These are phyloP conservation scores for Ophiostoma himal-ulmi DNA, from an alignment of 2,329 filamentous ascomycete species.

Conservation along the genomic window DNA sequence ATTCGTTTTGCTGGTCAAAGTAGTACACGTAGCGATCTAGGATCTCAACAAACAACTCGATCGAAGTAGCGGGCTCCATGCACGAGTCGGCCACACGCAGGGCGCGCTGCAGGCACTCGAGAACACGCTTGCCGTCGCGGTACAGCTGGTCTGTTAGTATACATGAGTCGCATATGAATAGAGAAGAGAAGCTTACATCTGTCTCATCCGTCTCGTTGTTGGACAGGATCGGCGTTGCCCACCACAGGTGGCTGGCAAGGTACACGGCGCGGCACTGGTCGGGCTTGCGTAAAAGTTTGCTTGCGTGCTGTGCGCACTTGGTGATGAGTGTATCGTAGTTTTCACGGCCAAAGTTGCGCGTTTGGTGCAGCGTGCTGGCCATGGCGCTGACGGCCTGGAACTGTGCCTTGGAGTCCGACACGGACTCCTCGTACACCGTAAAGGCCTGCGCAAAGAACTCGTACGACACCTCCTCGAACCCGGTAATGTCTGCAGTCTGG, in stretches of 20 bases:
- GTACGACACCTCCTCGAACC: slow-evolving; percentile 93
- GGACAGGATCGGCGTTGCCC: slow-evolving; percentile 77
- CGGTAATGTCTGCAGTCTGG: slow-evolving; percentile 83
- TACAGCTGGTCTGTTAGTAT: slow-evolving; percentile 60
- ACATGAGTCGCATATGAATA: background rate
- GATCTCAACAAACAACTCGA: slow-evolving; percentile 97
- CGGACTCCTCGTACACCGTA: slow-evolving; percentile 93
- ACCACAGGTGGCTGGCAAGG: slow-evolving; percentile 94
- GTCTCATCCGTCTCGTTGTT: slow-evolving; percentile 76
- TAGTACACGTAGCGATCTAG: slow-evolving; percentile 98
- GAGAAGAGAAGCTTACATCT: slow-evolving; percentile 48
- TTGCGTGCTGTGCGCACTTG: slow-evolving; percentile 92
- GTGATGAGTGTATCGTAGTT: slow-evolving; percentile 99
- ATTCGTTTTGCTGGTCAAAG: slow-evolving; percentile 98
- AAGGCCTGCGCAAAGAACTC: slow-evolving; percentile 98
- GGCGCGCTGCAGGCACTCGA: slow-evolving; percentile 92
- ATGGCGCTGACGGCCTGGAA: slow-evolving; percentile 97
- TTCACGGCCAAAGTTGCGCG: slow-evolving; percentile 86
- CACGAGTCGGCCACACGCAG: slow-evolving; percentile 95
- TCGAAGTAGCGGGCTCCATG: slow-evolving; percentile 96
- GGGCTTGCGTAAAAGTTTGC: slow-evolving; percentile 93
- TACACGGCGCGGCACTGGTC: slow-evolving; percentile 97
- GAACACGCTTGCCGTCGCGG: slow-evolving; percentile 91
- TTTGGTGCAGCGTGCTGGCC: slow-evolving; percentile 80
- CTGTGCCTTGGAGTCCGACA: slow-evolving; percentile 91